Base-by-base conservation (phyloP, 306 rosid species). In the Astragalus membranaceus region DNA sequence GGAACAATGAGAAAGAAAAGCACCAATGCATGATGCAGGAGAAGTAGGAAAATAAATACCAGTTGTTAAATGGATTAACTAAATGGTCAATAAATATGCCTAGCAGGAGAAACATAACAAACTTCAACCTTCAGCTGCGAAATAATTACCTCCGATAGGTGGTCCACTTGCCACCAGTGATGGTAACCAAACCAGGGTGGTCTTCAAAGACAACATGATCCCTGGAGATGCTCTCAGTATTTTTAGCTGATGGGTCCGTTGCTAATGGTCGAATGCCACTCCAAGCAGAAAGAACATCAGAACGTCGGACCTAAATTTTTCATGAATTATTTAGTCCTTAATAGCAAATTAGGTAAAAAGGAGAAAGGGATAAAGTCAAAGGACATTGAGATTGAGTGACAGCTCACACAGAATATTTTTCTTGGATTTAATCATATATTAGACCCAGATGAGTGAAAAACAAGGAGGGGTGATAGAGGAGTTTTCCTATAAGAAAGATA, bases 201-300 rank as follows among this genome's bases (percentile, higher is more conserved):
- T 94, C 99, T 85, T 94, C 97, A 0, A 89, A 87, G 11, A 94
- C 97, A 87, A 94, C 95, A 79, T 94, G 99, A 87, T 94, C 99
- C 82, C 99, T 86, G 46, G 97, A 91, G 78, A 91, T 87, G 73
- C 87, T 94, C 83, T 94, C 96, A 0, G 99, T 94, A 73, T 78
- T 94, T 79, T 87, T 87, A 0, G 97, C 97, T 13, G 95, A 81
- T 64, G 97, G 99, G 75, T 94, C 92, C 6, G 39, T 69, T 51
- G 99, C 99, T 78, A 94, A 78, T 10, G 99, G 99, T 33, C 99
- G 97, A 83, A 94, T 94, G 55, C 99, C 99, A 82, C 99, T 94
- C 99, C 99, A 94, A 48, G 99, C 99, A 54, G 99, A 94, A 77
- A 94, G 99, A 75, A 95, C 99, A 55, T 91, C 97, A 20, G 78